phyloP scores from a whole-genome alignment of 352 stramenopile species.

The Phytophthora pluvialis region DNA sequence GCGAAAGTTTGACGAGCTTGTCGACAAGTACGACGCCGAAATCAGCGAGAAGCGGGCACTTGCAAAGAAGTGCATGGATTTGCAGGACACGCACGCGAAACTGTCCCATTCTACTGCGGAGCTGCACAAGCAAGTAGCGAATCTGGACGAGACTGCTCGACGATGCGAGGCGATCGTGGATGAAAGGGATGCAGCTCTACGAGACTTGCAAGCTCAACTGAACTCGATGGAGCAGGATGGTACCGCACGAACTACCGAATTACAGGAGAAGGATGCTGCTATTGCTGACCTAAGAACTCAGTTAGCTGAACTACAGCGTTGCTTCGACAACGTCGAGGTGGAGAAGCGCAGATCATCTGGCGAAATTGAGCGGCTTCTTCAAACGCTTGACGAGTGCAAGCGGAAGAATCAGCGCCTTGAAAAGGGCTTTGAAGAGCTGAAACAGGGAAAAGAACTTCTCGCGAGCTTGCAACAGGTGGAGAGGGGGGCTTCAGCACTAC shows the following conservation, averaged over 20 bases:
- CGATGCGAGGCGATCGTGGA: slow-evolving; percentile 13
- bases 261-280: slow-evolving; percentile 23
- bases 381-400: slow-evolving; percentile 37
- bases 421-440: slow-evolving; percentile 41
- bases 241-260: not conserved
- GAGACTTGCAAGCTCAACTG: slow-evolving; percentile 14
- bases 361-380: slow-evolving; percentile 33
- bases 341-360: slow-evolving; percentile 24
- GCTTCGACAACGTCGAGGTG: slow-evolving; percentile 15
- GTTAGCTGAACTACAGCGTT: slow-evolving; percentile 10
- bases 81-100: slow-evolving; percentile 21
- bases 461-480: slow-evolving; percentile 44
- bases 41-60: slow-evolving; percentile 21
- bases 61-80: slow-evolving; percentile 8
- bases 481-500: slow-evolving; percentile 28
- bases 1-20: slow-evolving; percentile 34
- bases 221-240: slow-evolving; percentile 18
- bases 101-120: slow-evolving; percentile 20
- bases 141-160: slow-evolving; percentile 18
- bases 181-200: slow-evolving; percentile 18
- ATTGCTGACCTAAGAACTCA: slow-evolving; percentile 7
- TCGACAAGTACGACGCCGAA: slow-evolving; percentile 25
- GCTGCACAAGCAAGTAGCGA: slow-evolving; percentile 21
- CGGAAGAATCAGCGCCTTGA: slow-evolving; percentile 36
- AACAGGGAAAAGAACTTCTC: slow-evolving; percentile 46